phyloP scores from a whole-genome alignment of 306 rosid genomes.

The Abrus precatorius region DNA sequence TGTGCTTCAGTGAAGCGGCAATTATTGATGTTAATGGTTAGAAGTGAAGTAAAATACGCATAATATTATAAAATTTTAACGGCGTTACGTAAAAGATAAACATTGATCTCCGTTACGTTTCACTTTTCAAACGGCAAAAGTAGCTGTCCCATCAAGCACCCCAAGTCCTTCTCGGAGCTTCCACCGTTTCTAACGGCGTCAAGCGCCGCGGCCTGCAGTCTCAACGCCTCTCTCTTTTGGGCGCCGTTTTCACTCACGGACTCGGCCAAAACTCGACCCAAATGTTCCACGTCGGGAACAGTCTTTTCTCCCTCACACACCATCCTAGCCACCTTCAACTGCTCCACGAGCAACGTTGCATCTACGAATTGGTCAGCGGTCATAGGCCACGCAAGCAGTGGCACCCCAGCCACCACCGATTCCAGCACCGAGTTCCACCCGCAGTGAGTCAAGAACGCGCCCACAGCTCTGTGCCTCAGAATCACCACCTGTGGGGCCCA shows the following conservation, averaged over 20 bases:
- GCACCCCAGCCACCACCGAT: constrained; percentile 50
- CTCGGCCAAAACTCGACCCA: constrained; percentile 50
- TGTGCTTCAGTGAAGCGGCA: too few species aligned
- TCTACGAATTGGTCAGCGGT: constrained; percentile 56
- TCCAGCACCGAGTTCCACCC: constrained; percentile 71
- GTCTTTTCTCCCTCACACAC: constrained; percentile 50
- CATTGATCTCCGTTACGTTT: too few species aligned
- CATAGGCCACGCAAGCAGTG: constrained; percentile 62
- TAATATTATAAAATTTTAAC: too few species aligned
- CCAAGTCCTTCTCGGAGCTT: constrained; percentile 47
- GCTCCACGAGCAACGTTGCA: constrained; percentile 59
- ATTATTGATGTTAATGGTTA: too few species aligned
- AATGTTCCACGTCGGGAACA: constrained; percentile 45
- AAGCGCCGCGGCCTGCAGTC: constrained; percentile 41
- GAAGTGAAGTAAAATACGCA: too few species aligned
- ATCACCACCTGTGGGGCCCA: constrained; percentile 68
- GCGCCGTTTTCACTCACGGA: constrained; percentile 27
- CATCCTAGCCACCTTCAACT: constrained; percentile 46
- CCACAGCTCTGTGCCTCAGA: constrained; percentile 53
- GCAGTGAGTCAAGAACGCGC: constrained; percentile 61
- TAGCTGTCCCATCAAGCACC: constrained; percentile 22
- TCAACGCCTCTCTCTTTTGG: background rate
- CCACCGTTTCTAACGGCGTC: constrained; percentile 53
- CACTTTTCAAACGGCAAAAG: background rate
- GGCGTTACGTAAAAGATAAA: too few species aligned